Percentiles rank a stretch among this genome's conserved stretches.
These are phyloP conservation scores for Gomphus sp. DNA, from an alignment of 1,284 basidiomycete species.

Conservation along the genomic window DNA sequence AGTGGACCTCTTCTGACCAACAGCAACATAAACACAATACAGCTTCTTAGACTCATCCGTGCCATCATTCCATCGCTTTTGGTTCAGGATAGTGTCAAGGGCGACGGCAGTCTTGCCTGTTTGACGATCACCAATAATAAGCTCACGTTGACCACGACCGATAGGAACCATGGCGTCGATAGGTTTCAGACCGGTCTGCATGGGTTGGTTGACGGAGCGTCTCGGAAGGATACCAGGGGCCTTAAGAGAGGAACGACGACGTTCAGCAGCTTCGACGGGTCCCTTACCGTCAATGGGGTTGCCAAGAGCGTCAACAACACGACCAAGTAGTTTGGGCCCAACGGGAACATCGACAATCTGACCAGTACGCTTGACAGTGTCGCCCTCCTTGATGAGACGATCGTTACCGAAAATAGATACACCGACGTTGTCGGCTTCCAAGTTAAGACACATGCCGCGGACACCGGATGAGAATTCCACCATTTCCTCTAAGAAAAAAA, in stretches of 20 bases:
- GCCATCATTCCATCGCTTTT: constrained; percentile 99
- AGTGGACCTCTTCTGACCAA: constrained; percentile 99
- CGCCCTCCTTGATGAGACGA: constrained; percentile 99
- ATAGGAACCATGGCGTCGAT: constrained; percentile 99
- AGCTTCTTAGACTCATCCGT: constrained; percentile 95
- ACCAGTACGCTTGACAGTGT: constrained; percentile 99
- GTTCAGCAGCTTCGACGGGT: constrained; percentile 87
- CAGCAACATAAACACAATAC: constrained; percentile 99
- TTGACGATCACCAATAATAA: constrained; percentile 99
- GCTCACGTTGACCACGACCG: constrained; percentile 99
- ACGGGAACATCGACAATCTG: constrained; percentile 99
- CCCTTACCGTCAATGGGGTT: constrained; percentile 99
- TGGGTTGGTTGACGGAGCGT: constrained; percentile 99
- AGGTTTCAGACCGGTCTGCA: constrained; percentile 99
- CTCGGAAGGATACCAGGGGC: constrained; percentile 98
- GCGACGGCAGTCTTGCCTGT: constrained; percentile 99
- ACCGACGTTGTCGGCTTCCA: constrained; percentile 99
- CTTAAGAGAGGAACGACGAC: constrained; percentile 95
- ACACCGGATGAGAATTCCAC: constrained; percentile 99
- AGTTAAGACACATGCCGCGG: constrained; percentile 98
- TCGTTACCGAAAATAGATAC: constrained; percentile 99
- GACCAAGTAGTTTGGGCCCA: constrained; percentile 91
- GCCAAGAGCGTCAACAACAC: constrained; percentile 98
- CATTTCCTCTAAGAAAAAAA: constrained; percentile 83
- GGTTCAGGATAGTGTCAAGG: constrained; percentile 99